These are phyloP conservation scores for Suzukiozyma palmioleophila DNA, from an alignment of 1,139 yeast species.

Conservation along the genomic window DNA sequence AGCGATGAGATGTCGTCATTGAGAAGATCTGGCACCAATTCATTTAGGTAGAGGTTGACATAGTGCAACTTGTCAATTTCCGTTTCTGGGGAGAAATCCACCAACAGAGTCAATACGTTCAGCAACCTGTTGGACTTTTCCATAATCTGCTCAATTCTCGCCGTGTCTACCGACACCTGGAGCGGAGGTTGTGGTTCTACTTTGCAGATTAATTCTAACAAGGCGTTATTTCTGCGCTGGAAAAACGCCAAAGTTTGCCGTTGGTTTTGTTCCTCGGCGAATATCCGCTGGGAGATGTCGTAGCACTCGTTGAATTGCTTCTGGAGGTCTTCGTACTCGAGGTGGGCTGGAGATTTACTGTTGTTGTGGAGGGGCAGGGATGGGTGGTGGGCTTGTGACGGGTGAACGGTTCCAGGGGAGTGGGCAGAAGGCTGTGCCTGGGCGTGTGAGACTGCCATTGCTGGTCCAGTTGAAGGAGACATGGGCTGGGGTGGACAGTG, in stretches of 20 bases:
- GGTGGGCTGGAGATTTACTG: too few relatives aligned
- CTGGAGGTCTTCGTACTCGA: conserved; percentile 21
- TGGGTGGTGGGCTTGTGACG: background rate
- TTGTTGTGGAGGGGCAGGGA: too few relatives aligned
- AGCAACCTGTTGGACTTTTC: conserved; percentile 19
- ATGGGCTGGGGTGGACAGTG: too few relatives aligned
- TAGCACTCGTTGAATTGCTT: conserved; percentile 22
- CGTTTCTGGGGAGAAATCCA: conserved; percentile 5
- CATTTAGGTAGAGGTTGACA: conserved; percentile 19
- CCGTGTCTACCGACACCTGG: conserved; percentile 2
- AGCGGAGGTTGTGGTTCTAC: conserved; percentile 11
- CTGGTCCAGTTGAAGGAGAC: too few relatives aligned
- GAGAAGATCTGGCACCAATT: conserved; percentile 35
- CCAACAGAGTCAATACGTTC: conserved; percentile 14
- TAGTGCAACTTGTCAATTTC: conserved; percentile 9
- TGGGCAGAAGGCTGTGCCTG: too few relatives aligned
- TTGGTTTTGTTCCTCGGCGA: conserved; percentile 29
- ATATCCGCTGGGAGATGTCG: conserved; percentile 22
- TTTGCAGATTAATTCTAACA: conserved; percentile 27
- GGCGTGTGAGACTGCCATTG: background rate
- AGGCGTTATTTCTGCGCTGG: conserved; percentile 36
- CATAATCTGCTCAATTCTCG: conserved; percentile 21
- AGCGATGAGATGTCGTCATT: conserved; percentile 33
- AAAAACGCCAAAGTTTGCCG: conserved; percentile 32
- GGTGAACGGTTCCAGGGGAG: background rate